Percentiles rank a stretch among this genome's conserved stretches.
Evolutionary conservation across 2,329 filamentous ascomycete genomes (phyloP).

Genomic region (Biscogniauxia marginata): DNA sequence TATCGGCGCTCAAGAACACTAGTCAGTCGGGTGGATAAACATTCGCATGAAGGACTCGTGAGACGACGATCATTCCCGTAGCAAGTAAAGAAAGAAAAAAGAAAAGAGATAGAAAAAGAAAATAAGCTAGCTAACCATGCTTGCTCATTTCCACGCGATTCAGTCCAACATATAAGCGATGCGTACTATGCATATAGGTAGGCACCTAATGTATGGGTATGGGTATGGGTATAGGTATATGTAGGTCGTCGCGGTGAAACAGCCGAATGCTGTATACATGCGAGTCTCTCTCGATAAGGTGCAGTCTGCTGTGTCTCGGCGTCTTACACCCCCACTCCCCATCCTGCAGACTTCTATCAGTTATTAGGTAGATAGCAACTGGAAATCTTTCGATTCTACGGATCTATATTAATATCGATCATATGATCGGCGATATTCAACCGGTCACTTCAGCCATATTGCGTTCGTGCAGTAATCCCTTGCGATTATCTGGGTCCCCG

Average conservation of each 20-base stretch:
- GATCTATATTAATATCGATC: slow-evolving; percentile 25
- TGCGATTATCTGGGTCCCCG: slow-evolving; percentile 11
- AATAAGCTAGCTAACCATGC: not conserved
- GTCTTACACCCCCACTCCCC: not conserved
- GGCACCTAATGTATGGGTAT: not conserved
- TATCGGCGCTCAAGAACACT: too few species aligned
- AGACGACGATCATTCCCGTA: not conserved
- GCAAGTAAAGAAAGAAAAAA: not conserved
- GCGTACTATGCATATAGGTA: not conserved
- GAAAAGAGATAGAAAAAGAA: not conserved
- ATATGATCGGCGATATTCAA: slow-evolving; percentile 31
- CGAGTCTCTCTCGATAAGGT: not conserved
- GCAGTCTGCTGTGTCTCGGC: not conserved
- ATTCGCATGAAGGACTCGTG: not conserved
- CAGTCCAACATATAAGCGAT: not conserved
- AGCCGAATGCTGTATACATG: not conserved
- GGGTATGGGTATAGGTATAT: not conserved
- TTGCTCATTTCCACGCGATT: not conserved
- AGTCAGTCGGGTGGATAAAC: not conserved
- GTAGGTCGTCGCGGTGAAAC: not conserved
- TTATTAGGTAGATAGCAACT: slow-evolving; percentile 7
- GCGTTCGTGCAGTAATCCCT: slow-evolving; percentile 13
- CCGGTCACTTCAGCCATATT: slow-evolving; percentile 29
- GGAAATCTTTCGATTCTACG: slow-evolving; percentile 16
- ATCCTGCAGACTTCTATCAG: not conserved